Base-by-base conservation (phyloP, 2,329 filamentous ascomycete species). In the Alternaria gansuensis region DNA sequence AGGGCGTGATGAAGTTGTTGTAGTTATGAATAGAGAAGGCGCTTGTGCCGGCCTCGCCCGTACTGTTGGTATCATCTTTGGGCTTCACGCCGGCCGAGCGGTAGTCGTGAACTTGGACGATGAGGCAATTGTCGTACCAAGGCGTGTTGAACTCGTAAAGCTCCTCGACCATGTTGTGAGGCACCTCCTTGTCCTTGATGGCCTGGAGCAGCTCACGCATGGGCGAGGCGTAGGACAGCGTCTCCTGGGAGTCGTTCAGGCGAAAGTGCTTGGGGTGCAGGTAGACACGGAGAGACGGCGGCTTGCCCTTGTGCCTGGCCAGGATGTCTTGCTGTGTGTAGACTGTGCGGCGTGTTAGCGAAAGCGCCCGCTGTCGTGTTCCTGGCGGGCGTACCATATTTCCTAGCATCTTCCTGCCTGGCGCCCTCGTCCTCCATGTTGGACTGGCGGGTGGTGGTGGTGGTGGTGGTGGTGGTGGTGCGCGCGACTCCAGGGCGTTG, bases 71-170 rank as follows among this genome's bases (percentile, higher is more conserved):
- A 54, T 77, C 68, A 82, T 82, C 66, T 85, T 87, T 72, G 9
- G 81, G 75, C 65, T 92, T 66, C 84, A 81, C 62, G 84, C 83
- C 45, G 84, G 83, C 40, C 81, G 89, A 87, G 70, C 90, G 91
- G 80, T 97, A 91, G 75, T 98, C 92, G 70, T 96, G 87, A n/a
- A 98, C 82, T 76, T 96, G 90, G 34, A 99, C 93, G 67, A 99
- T 98, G 57, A 99, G 84, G 73, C 94, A 97, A 31, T 86, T 83
- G 77, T 98, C 93, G 75, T 98, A 99, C 74, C 97, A 98, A 9
- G 85, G 84, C 13, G 97, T 90, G 21, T 88, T 87, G 17, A 83
- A 83, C 46, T 87, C 84, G 28, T 88, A 84, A 54, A 99, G 86
- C 66, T 94, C 90, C 46, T 90, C 87, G 10, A 98, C 81, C 74